Evolutionary conservation across 768 basidiomycete genomes (phyloP), one percentile per base, ranked within the genome.

Genomic region (Wakefieldia striispora): DNA sequence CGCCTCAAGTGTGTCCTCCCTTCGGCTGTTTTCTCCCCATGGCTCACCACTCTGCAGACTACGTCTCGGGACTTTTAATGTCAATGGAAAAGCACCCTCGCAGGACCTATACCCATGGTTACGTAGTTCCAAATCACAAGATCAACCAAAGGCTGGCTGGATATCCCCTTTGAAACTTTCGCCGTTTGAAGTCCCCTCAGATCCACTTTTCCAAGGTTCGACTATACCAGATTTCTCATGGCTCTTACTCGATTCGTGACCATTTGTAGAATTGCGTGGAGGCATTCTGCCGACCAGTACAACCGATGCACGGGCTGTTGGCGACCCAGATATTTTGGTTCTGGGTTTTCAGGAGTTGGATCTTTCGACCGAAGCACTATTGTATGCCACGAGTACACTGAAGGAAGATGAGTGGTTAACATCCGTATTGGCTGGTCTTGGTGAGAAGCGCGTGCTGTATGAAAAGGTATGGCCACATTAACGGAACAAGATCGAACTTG

Each of bases 271-370:
- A 35, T 19, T 23, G 3, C 40, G 8, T 9, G 48, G 34, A 51
- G 34, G 44, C 14, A 47, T 24, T 12, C 38, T 23, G 7, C 35
- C 5, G 45, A 46, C 23, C 40, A 51, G 21, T 24, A n/a, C 47
- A 21, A 10, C 47, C 31, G 63, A 61, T 24, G 37, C 47, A 12
- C 55, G 64, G 4, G 64, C 53, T 40, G 51, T 62, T 10, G 65
- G 66, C 5, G 76, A 80, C 52, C 83, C 86, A 10, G 89, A 92
- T 59, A 52, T 92, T 8, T 64, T 90, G 17, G 82, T 86, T n/a
- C 63, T 91, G 3, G 86, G 81, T 1, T 89, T 92, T 56, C 90
- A 92, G 65, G 90, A 92, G 60, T 68, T 91, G 3, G 90, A 92
- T 61, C 73, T 83, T 3, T 90, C 88, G 0, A 74, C 89, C 0